Evolutionary conservation across 2,329 filamentous ascomycete species (phyloP).

Genomic region (Stemphylium vesicarium): DNA sequence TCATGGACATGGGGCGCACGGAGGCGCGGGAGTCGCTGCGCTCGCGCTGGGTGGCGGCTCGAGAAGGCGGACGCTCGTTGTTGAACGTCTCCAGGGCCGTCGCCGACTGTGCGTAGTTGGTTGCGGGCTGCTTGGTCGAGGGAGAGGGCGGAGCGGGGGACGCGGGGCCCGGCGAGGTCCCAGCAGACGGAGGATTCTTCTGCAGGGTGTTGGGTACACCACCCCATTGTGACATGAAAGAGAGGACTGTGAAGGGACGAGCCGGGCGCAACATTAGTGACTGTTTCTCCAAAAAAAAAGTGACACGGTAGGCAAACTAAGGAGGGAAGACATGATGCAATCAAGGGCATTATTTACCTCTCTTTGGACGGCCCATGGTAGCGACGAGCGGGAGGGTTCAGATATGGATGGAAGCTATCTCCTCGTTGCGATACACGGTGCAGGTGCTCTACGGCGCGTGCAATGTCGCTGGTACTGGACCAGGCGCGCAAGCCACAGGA

Average conservation of each 20-base stretch:
- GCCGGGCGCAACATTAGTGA: conserved; percentile 36
- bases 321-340: conserved; percentile 4
- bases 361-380: conserved; percentile 45
- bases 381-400: conserved; percentile 21
- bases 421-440: conserved; percentile 13
- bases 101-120: conserved; percentile 35
- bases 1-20: conserved; percentile 82
- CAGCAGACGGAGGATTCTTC: conserved; percentile 30
- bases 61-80: conserved; percentile 33
- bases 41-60: conserved; percentile 45
- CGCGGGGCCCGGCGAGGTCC: conserved; percentile 40
- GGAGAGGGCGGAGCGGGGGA: conserved; percentile 44
- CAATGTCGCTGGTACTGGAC: conserved; percentile 23
- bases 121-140: conserved; percentile 30
- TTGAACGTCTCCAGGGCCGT: conserved; percentile 41
- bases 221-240: conserved; percentile 85
- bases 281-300: conserved; percentile 12
- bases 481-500: conserved; percentile 43
- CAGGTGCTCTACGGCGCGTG: conserved; percentile 26
- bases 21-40: conserved; percentile 58
- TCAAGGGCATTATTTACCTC: conserved; percentile 37
- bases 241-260: conserved; percentile 68
- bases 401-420: conserved; percentile 12
- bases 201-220: conserved; percentile 39
- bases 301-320: conserved; percentile 11